Conservation (phyloP, 805 yeast species). For the Jamesozyma gamospora region DNA sequence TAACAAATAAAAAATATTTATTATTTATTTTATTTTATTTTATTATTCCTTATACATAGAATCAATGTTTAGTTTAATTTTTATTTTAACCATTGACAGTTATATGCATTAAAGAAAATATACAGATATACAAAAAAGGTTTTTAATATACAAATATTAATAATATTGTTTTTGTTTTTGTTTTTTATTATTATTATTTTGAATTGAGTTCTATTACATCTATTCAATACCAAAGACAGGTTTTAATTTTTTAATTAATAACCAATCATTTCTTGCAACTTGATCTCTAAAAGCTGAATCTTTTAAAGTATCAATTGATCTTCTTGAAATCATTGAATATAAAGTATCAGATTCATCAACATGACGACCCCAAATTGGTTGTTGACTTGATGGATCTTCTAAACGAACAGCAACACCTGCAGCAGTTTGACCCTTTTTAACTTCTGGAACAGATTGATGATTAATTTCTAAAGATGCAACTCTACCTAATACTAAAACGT, state of each 20-base stretch:
- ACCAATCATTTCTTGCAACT: slow-evolving; percentile 93
- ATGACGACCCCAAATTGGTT: slow-evolving; percentile 98
- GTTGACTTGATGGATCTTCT: slow-evolving; percentile 84
- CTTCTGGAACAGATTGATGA: slow-evolving; percentile 70
- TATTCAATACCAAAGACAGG: slow-evolving; percentile 69
- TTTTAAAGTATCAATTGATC: slow-evolving; percentile 90
- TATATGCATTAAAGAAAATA: too few relatives aligned
- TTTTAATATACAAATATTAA: too few relatives aligned
- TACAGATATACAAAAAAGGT: background rate
- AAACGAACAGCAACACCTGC: slow-evolving; percentile 99
- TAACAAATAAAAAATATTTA: too few relatives aligned
- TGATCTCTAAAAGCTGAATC: slow-evolving; percentile 95
- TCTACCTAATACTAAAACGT: slow-evolving; percentile 64
- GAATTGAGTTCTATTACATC: too few relatives aligned
- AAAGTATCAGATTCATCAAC: slow-evolving; percentile 86
- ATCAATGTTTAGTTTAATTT: too few relatives aligned
- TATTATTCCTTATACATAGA: too few relatives aligned
- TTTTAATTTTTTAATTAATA: slow-evolving; percentile 79
- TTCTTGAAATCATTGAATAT: slow-evolving; percentile 84
- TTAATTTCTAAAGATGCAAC: slow-evolving; percentile 92
- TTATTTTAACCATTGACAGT: too few relatives aligned
- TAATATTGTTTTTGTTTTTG: too few relatives aligned
- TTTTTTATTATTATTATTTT: too few relatives aligned
- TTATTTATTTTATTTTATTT: too few relatives aligned
- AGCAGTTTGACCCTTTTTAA: slow-evolving; percentile 88